phyloP scores from a whole-genome alignment of 495 filamentous ascomycete species.

The Aspergillus nanangensis region DNA sequence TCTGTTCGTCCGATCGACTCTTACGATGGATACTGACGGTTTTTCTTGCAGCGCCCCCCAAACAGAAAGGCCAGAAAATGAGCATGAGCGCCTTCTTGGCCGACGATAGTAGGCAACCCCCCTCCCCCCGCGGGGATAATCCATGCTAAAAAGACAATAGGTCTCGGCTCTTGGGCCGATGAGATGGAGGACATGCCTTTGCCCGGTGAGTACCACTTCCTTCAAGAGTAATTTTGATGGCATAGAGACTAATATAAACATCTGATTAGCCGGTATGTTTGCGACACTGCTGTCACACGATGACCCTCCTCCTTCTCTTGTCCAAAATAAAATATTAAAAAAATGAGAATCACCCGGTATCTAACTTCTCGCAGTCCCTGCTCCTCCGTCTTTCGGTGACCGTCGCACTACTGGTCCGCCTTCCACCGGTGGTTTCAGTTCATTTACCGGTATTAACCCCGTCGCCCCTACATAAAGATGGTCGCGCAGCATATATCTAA shows the following conservation, averaged over 20 bases:
- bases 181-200: constrained; percentile 88
- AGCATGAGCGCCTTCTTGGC: constrained; percentile 85
- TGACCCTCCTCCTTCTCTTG: constrained; percentile 2
- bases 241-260: constrained; percentile 14
- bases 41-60: constrained; percentile 63
- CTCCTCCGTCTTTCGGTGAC: constrained; percentile 37
- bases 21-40: constrained; percentile 18
- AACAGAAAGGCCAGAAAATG: constrained; percentile 91
- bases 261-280: constrained; percentile 37
- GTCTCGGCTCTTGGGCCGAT: constrained; percentile 94
- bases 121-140: constrained; percentile 12
- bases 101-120: constrained; percentile 65
- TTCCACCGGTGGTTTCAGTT: constrained; percentile 36
- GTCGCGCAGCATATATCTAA: constrained; percentile 13
- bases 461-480: neutral
- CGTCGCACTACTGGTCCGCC: constrained; percentile 37
- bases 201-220: constrained; percentile 52
- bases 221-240: constrained; percentile 7
- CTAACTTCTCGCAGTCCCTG: too few species aligned
- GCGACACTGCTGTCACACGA: too few species aligned
- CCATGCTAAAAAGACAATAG: constrained; percentile 50
- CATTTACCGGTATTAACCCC: constrained; percentile 1
- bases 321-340: neutral
- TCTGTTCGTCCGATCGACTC: too few species aligned
- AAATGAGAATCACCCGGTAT: too few species aligned